phyloP scores from a whole-genome alignment of 352 stramenopile genomes.

The Globisporangium okanoganense region DNA sequence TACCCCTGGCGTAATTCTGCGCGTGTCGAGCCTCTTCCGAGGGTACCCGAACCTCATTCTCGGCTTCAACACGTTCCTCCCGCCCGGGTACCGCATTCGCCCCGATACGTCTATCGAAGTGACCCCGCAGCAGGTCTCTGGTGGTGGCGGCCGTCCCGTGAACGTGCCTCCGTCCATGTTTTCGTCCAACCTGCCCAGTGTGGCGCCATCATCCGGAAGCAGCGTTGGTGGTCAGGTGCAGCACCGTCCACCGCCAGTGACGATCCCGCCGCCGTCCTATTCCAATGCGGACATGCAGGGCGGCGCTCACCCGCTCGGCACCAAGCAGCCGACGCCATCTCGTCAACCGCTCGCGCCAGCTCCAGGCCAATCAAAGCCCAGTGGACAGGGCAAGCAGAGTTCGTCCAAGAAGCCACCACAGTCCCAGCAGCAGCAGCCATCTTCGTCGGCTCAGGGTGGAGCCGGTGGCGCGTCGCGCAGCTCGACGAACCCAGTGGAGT shows the following conservation, averaged over 20 bases:
- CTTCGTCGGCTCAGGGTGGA: constrained; percentile 9
- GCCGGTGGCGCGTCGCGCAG: constrained; percentile 25
- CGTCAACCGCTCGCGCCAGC: constrained; percentile 39
- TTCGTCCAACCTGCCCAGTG: constrained; percentile 18
- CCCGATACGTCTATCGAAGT: constrained; percentile 81
- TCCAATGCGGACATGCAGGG: constrained; percentile 41
- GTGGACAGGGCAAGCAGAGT: constrained; percentile 33
- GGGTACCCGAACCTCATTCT: constrained; percentile 98
- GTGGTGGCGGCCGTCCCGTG: constrained; percentile 17
- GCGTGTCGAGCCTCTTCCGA: constrained; percentile 98
- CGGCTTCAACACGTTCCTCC: constrained; percentile 99
- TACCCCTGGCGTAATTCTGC: constrained; percentile 97
- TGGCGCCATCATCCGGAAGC: constrained; percentile 26
- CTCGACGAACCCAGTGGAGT: constrained; percentile 93
- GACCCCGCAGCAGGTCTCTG: constrained; percentile 61
- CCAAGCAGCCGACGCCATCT: constrained; percentile 45
- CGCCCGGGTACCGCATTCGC: constrained; percentile 89
- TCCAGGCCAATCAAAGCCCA: constrained; percentile 25
- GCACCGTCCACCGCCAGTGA: constrained; percentile 61
- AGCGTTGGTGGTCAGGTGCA: constrained; percentile 36
- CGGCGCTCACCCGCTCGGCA: constrained; percentile 24
- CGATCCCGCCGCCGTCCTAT: constrained; percentile 66
- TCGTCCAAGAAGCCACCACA: constrained; percentile 53
- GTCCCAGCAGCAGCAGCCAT: constrained; percentile 20
- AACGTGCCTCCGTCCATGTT: constrained; percentile 19